These are phyloP conservation scores for Pseudogymnoascus pannorum DNA, from an alignment of 2,329 filamentous ascomycete species.

Conservation along the genomic window DNA sequence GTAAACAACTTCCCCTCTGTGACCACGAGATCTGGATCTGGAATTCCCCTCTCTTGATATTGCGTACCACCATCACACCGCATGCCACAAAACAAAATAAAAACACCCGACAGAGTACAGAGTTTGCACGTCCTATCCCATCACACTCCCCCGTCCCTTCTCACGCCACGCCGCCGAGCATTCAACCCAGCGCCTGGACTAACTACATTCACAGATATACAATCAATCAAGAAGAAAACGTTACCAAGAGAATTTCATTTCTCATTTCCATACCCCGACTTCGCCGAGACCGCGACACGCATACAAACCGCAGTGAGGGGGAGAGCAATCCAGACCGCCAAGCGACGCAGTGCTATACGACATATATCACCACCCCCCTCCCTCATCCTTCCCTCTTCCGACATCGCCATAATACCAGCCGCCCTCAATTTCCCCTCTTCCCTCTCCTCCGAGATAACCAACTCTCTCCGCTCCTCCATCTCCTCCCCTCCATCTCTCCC, in stretches of 20 bases:
- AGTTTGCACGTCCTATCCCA: too few species aligned
- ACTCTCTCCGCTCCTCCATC: too few species aligned
- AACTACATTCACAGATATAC: too few species aligned
- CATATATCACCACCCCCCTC: neutral
- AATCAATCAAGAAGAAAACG: too few species aligned
- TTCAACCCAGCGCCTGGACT: neutral
- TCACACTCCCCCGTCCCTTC: too few species aligned
- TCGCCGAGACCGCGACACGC: too few species aligned
- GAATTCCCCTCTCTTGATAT: neutral
- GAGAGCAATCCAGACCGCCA: neutral
- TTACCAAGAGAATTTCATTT: too few species aligned
- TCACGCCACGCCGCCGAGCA: neutral
- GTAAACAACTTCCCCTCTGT: too few species aligned
- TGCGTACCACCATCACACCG: neutral
- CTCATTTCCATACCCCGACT: too few species aligned
- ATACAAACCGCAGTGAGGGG: neutral
- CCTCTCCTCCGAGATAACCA: too few species aligned
- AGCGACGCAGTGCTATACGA: neutral
- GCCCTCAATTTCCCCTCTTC: neutral
- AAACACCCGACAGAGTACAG: neutral
- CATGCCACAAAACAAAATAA: too few species aligned
- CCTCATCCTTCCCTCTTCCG: neutral
- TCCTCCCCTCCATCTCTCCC: neutral
- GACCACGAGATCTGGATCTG: neutral
- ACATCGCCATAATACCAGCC: neutral